Evolutionary conservation across 805 yeast species (phyloP).

Genomic region (Wickerhamiella nectarea): DNA sequence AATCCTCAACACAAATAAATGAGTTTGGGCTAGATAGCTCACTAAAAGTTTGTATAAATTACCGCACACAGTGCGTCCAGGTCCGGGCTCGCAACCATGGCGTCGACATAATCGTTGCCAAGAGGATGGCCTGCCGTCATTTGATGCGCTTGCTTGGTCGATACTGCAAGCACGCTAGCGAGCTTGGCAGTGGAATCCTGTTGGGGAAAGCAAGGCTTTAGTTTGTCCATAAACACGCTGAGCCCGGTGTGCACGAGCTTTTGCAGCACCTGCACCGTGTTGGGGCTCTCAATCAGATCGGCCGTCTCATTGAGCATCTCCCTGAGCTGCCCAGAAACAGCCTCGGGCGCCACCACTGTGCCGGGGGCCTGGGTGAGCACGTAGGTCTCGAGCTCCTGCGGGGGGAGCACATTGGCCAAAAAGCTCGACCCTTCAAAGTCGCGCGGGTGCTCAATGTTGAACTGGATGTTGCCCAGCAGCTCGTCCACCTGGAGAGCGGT

Average conservation of each 20-base stretch:
- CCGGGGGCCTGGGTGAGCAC: slow-evolving; percentile 38
- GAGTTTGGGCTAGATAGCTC: not conserved
- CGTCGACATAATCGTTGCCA: slow-evolving; percentile 32
- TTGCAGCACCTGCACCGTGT: slow-evolving; percentile 28
- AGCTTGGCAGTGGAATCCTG: slow-evolving; percentile 33
- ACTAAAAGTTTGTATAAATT: slow-evolving; percentile 63
- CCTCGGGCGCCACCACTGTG: slow-evolving; percentile 11
- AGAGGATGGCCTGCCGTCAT: slow-evolving; percentile 34
- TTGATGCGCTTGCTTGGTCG: slow-evolving; percentile 49
- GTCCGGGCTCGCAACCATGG: slow-evolving; percentile 42
- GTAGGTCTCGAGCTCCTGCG: slow-evolving; percentile 37
- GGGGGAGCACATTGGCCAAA: slow-evolving; percentile 34
- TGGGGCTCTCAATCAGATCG: slow-evolving; percentile 31
- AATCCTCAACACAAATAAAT: too few species aligned
- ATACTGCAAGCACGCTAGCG: slow-evolving; percentile 57
- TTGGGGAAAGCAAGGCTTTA: slow-evolving; percentile 19
- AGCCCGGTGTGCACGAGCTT: slow-evolving; percentile 33
- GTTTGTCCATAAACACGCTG: slow-evolving; percentile 33
- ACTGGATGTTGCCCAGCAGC: slow-evolving; percentile 25
- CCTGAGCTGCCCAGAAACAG: slow-evolving; percentile 20
- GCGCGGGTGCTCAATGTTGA: slow-evolving; percentile 25
- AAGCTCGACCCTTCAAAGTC: slow-evolving; percentile 17
- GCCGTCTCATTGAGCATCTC: slow-evolving; percentile 33
- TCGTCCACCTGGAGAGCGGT: slow-evolving; percentile 43
- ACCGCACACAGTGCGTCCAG: slow-evolving; percentile 82